Conservation (phyloP, 345 rosid genomes). For the Aurinia saxatilis region DNA sequence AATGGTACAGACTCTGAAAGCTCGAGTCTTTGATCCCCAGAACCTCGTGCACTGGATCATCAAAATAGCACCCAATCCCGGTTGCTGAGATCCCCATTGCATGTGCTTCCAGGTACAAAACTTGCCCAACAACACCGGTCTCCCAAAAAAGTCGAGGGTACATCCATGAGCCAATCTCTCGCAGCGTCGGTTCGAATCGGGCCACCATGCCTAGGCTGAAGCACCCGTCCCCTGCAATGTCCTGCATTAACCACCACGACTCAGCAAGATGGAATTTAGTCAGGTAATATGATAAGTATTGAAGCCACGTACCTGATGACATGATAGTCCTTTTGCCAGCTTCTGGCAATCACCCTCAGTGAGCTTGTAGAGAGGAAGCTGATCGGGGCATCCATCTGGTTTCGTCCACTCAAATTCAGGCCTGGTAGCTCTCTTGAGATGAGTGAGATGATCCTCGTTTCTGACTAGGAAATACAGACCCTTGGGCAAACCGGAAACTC, state of each 20-base stretch:
- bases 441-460: constrained; percentile 66
- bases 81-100: constrained; percentile 89
- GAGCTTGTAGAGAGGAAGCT: constrained; percentile 64
- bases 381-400: constrained; percentile 73
- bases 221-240: constrained; percentile 89
- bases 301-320: constrained; percentile 63
- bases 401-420: constrained; percentile 61
- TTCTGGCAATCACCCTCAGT: constrained; percentile 47
- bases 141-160: constrained; percentile 90
- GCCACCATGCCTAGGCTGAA: constrained; percentile 93
- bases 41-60: constrained; percentile 84
- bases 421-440: constrained; percentile 47
- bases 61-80: constrained; percentile 89
- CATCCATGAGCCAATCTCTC: constrained; percentile 64
- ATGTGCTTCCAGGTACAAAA: constrained; percentile 84
- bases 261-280: neutral
- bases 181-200: constrained; percentile 53
- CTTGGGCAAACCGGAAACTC: constrained; percentile 57
- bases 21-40: constrained; percentile 56
- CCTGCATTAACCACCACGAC: constrained; percentile 36
- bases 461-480: constrained; percentile 85
- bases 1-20: constrained; percentile 82
- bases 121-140: constrained; percentile 85
- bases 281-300: neutral
- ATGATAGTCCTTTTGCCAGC: constrained; percentile 63